Base-by-base conservation (phyloP, 257 asterid species). In the Petunia axillaris region DNA sequence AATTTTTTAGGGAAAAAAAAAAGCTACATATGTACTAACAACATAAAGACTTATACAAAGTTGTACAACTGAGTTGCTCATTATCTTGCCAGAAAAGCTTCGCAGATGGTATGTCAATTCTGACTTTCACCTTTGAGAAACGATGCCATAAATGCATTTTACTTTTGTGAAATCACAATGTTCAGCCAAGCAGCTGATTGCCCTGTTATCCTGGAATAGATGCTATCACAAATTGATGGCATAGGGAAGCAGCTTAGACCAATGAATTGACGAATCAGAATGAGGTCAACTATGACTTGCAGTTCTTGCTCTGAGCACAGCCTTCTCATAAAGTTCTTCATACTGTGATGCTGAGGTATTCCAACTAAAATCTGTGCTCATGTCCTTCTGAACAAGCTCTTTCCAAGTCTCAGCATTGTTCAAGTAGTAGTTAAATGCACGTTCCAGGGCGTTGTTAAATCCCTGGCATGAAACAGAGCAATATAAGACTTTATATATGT, bases 291-390 rank as follows among this genome's bases (percentile, higher is more conserved):
- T 58, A 78, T 80, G 89, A 48, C 54, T 80, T 76, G 86, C 80
- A 79, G 84, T 76, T 89, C 91, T 88, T 77, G 97, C 94, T 84
- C 93, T 88, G 83, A 89, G 84, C 52, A 86, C 89, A 70, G 99
- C 89, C 85, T 83, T 95, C 78, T 44, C 81, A 71, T 95, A 95
- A 85, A 93, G 97, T 77, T 93, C 93, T 87, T 90, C 98, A n/a
- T 95, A 95, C 66, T 89, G 50, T 25, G 91, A 77, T 75, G 99
- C 92, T 66, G 99, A 95, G 35, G 96, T 55, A 66, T 91, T 93
- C 99, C 99, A 95, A 83, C 99, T 95, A 70, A 93, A 93, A 85
- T 95, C 99, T 54, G 92, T 90, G 77, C 59, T 89, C 99, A 95
- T 95, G 78, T 66, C 99, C 86, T 92, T 95, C 80, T 82, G 89